These are phyloP conservation scores for Microbotryum lychnidis-dioicae DNA, from an alignment of 1,284 basidiomycete species.

Conservation along the genomic window DNA sequence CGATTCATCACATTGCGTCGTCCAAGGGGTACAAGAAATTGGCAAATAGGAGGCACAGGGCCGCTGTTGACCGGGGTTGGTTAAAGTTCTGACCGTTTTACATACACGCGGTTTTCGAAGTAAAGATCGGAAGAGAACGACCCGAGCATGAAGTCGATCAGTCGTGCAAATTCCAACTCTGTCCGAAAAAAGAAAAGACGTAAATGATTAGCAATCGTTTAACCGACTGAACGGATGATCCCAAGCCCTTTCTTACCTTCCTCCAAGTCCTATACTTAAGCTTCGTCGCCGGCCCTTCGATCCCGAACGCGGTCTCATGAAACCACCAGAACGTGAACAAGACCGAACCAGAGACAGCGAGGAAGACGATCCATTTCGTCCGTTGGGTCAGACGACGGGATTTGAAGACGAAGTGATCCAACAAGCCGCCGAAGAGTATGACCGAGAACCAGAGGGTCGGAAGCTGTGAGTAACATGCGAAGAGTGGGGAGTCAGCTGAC, in stretches of 20 bases:
- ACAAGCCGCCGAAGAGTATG: constrained; percentile 76
- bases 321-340: constrained; percentile 89
- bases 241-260: constrained; percentile 40
- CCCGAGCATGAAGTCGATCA: neutral
- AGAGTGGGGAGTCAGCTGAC: neutral
- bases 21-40: no score
- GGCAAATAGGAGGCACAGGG: no score
- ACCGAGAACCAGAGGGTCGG: constrained; percentile 95
- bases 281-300: constrained; percentile 40
- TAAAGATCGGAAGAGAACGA: no score
- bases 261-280: constrained; percentile 75
- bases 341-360: constrained; percentile 53
- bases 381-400: constrained; percentile 54
- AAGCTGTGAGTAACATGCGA: constrained; percentile 43
- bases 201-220: neutral
- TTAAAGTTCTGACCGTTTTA: no score
- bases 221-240: neutral
- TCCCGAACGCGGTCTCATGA: constrained; percentile 72
- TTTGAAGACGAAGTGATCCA: constrained; percentile 86
- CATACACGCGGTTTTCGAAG: no score
- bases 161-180: constrained; percentile 30
- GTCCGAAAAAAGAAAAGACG: neutral
- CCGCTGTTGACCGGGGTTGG: no score
- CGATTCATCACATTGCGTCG: no score
- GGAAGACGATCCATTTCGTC: constrained; percentile 67